Evolutionary conservation across 108 stramenopile genomes (phyloP), one percentile per base, ranked within the genome.

Genomic region (Pseudonitzschia multistriata): DNA sequence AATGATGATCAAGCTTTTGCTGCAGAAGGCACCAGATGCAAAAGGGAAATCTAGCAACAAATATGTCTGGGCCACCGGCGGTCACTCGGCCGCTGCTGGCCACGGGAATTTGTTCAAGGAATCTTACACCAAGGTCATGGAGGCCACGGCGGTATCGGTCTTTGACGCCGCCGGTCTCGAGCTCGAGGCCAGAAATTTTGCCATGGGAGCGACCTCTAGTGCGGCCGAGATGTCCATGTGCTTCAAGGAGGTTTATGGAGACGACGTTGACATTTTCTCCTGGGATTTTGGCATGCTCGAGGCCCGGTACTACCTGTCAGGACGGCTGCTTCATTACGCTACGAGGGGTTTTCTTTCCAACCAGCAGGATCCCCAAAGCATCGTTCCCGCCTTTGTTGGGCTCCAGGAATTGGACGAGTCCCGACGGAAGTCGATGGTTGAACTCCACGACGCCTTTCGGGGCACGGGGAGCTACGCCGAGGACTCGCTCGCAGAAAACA

Each of bases 31-130:
- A 45, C 15, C 42, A 45, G 2, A 1, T 6, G 7, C 42, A 13
- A 45, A 1, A 13, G 11, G 17, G 8, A 45, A 3, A 1, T 17
- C n/a, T 27, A 33, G 3, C 21, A 50, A 57, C 13, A 69, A 42
- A 21, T 71, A 62, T 35, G 79, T 81, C 28, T 90, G 81, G 81
- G 72, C 83, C 21, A 87, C 81, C 28, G 83, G 82, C 29, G 91
- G 91, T 5, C 91, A 92, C 64, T 81, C 80, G 14, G 73, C 86
- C 10, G 79, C 85, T 2, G 91, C 91, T 0, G 91, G 87, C 0
- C 91, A 92, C 73, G 91, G 91, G 1, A 87, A 88, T 66, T 68
- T 78, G 0, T 84, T 77, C 68, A 71, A 82, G 36, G 86, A 89
- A 66, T 59, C 78, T n/a, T 88, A 86, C 61, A 87, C 86, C n/a